phyloP scores from a whole-genome alignment of 2,329 filamentous ascomycete genomes.

The Monosporascus cannonballus region DNA sequence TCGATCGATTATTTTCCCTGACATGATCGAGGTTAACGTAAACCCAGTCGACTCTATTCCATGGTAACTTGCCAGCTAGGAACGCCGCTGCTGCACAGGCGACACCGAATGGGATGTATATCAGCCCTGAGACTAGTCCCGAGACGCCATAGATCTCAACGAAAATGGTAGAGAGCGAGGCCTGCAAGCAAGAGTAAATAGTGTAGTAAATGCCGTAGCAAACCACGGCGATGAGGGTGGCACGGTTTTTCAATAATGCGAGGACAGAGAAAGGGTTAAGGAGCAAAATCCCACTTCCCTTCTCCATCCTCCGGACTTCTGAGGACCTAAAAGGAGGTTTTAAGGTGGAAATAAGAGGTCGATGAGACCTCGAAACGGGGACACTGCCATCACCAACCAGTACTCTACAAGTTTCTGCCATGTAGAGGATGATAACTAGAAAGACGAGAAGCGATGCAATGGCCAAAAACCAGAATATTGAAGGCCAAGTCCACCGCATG shows the following conservation, averaged over 20 bases:
- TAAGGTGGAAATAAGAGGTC: neutral
- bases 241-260: neutral
- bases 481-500: neutral
- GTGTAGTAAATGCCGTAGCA: slow-evolving; percentile 4
- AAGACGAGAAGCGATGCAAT: neutral
- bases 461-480: neutral
- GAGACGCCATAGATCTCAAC: slow-evolving; percentile 4
- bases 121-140: slow-evolving; percentile 4
- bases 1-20: slow-evolving; percentile 5
- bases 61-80: neutral
- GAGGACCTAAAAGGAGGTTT: neutral
- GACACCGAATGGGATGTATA: slow-evolving; percentile 9
- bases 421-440: neutral
- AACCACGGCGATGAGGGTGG: slow-evolving; percentile 1
- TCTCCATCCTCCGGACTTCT: neutral
- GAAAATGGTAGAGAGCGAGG: slow-evolving; percentile 7
- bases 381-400: neutral
- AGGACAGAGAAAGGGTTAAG: slow-evolving; percentile 1
- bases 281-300: neutral
- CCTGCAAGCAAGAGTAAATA: slow-evolving; percentile 9
- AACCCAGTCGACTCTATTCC: neutral
- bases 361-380: neutral
- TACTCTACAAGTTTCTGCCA: neutral
- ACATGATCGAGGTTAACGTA: neutral
- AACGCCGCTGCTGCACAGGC: slow-evolving; percentile 6